Evolutionary conservation across 2,329 filamentous ascomycete species (phyloP).

Genomic region (Hymenoscyphus infarciens): DNA sequence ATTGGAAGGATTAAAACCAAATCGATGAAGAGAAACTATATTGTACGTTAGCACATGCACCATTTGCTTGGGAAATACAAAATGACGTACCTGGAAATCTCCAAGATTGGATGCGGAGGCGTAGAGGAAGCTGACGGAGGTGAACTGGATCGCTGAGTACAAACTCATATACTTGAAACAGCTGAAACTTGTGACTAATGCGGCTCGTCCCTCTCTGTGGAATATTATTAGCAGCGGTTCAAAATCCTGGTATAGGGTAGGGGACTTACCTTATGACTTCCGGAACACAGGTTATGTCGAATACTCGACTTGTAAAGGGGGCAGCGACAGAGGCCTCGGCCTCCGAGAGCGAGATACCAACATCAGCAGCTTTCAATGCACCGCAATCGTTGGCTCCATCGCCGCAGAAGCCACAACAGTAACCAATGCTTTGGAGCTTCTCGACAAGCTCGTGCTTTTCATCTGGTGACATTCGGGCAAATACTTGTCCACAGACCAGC

Average conservation of each 20-base stretch:
- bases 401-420: slow-evolving; percentile 92
- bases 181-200: slow-evolving; percentile 96
- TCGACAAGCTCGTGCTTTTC: slow-evolving; percentile 98
- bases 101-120: slow-evolving; percentile 90
- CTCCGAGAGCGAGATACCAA: slow-evolving; percentile 94
- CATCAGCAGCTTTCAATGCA: slow-evolving; percentile 92
- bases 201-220: slow-evolving; percentile 76
- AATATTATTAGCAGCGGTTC: slow-evolving; percentile 15
- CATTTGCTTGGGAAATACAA: neutral
- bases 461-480: slow-evolving; percentile 97
- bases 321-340: slow-evolving; percentile 98
- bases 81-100: slow-evolving; percentile 72
- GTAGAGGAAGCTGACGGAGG: slow-evolving; percentile 93
- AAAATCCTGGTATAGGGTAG: neutral
- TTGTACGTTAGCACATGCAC: neutral
- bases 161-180: slow-evolving; percentile 99
- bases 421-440: slow-evolving; percentile 93
- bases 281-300: slow-evolving; percentile 94
- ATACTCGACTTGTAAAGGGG: slow-evolving; percentile 90
- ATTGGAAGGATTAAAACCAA: slow-evolving; percentile 89
- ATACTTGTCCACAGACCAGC: slow-evolving; percentile 88
- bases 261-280: slow-evolving; percentile 71
- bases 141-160: slow-evolving; percentile 99
- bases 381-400: slow-evolving; percentile 98
- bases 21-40: slow-evolving; percentile 87